Base-by-base conservation (phyloP, 140 eudicot species). In the Anethum foeniculum region DNA sequence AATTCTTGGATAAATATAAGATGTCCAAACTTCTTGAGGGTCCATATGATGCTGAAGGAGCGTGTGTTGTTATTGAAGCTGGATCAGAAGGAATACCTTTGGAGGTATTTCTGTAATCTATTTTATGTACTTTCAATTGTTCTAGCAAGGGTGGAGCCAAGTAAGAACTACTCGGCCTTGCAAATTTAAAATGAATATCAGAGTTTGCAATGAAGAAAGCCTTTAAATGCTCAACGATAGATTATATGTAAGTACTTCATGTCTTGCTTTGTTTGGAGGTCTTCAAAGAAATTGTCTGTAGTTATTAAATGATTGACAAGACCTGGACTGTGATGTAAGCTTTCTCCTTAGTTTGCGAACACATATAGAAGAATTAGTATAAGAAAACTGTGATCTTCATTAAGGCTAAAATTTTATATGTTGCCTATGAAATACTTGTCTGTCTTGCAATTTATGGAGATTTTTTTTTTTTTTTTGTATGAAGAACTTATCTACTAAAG, bases 1-100 rank as follows among this genome's bases (percentile, higher is more conserved):
- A 89, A 85, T 88, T 87, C 65, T 85, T 94, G 87, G 88, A 90
- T 47, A 86, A 87, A 83, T 94, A 94, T 81, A 94, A 94, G 69
- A 89, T 90, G 87, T 92, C 93, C 58, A 92, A 92, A 82, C 93
- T 90, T 88, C 91, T 94, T 56, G 88, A 84, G 75, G 97, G 97
- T 75, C 86, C 90, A 79, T 90, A 86, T 86, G 98, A 94, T 77
- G 77, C 78, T 80, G 97, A 94, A 77, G 98, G 98, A 83, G 98
- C 97, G 58, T 90, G 96, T 74, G 65, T 94, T 19, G 81, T 83
- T 6, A 76, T 94, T 62, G 92, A 92, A 88, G 91, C 97, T 10
- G 89, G 92, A 89, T 71, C 85, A 77, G 91, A 82, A 85, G 96
- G 91, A 83, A 18, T 82, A 51, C 84, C 80, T 56, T 82, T 90